A percentile compares a stretch with the other conserved stretches of the same genome.
These are phyloP conservation scores for Benincasa hispida DNA, from an alignment of 306 rosid genomes.

Conservation along the genomic window DNA sequence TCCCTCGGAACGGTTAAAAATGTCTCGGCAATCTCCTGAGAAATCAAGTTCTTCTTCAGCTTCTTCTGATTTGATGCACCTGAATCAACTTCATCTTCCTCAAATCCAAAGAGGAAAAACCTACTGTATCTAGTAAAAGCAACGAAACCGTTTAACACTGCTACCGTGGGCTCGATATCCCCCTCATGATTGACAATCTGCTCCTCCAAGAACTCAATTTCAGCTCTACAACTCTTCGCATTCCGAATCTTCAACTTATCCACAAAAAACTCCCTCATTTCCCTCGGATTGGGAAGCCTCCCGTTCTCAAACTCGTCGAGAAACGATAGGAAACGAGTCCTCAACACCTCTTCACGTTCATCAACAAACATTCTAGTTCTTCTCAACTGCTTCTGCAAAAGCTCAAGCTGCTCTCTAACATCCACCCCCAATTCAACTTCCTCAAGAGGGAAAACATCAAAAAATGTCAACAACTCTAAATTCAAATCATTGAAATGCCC, in stretches of 20 bases:
- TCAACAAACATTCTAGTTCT: slow-evolving; percentile 46
- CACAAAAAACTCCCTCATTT: slow-evolving; percentile 38
- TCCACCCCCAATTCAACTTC: slow-evolving; percentile 57
- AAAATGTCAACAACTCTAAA: slow-evolving; percentile 70
- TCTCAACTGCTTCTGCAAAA: slow-evolving; percentile 60
- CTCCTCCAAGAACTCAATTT: slow-evolving; percentile 84
- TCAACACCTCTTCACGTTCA: slow-evolving; percentile 39
- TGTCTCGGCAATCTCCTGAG: slow-evolving; percentile 62
- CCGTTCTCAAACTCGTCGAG: slow-evolving; percentile 63
- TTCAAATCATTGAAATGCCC: slow-evolving; percentile 90
- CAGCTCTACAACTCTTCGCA: slow-evolving; percentile 55
- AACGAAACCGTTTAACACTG: slow-evolving; percentile 79
- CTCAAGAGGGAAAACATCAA: slow-evolving; percentile 70
- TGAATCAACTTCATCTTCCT: slow-evolving; percentile 54
- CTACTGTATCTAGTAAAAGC: slow-evolving; percentile 78
- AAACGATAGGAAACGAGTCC: slow-evolving; percentile 35
- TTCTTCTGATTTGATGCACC: slow-evolving; percentile 32
- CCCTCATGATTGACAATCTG: slow-evolving; percentile 90
- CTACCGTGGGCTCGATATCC: slow-evolving; percentile 62
- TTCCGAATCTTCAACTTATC: slow-evolving; percentile 39
- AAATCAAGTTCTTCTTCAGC: slow-evolving; percentile 41
- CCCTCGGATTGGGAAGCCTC: slow-evolving; percentile 34
- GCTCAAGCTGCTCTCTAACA: slow-evolving; percentile 71
- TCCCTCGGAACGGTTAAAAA: slow-evolving; percentile 69
- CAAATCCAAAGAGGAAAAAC: slow-evolving; percentile 76